Percentiles rank a stretch among this genome's conserved stretches.
Evolutionary conservation across 345 rosid species (phyloP).

Genomic region (Zanthoxylum bungeanum): DNA sequence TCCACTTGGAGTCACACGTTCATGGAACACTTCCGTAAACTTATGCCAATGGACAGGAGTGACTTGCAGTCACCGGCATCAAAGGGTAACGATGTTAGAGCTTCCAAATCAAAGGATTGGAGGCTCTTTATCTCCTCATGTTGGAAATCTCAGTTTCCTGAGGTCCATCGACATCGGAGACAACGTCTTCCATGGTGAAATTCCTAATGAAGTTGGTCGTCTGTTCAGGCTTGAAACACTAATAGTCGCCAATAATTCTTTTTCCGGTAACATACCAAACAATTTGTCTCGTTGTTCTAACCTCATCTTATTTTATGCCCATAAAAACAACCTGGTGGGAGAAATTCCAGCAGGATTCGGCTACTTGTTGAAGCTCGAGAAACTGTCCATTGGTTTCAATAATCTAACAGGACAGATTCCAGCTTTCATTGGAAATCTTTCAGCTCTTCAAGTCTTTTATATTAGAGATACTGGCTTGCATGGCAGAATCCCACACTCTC

Average conservation of each 20-base stretch:
- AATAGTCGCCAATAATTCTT: background rate
- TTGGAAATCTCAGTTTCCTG: background rate
- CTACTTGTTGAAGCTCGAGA: background rate
- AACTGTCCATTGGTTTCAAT: background rate
- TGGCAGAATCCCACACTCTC: constrained; percentile 13
- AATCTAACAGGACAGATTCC: constrained; percentile 12
- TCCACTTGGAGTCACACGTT: background rate
- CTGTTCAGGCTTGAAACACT: constrained; percentile 1
- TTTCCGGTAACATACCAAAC: constrained; percentile 8
- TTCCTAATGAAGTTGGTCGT: constrained; percentile 13
- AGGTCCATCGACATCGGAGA: background rate
- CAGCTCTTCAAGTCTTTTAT: background rate
- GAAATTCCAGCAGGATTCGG: constrained; percentile 1
- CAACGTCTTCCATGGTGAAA: constrained; percentile 3
- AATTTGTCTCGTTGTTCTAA: constrained; percentile 17
- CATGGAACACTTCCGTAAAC: background rate
- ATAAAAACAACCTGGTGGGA: background rate
- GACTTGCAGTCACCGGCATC: background rate
- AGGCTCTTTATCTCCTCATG: background rate
- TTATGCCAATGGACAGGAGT: background rate
- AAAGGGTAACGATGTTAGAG: background rate
- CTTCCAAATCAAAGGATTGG: background rate
- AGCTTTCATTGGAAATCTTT: constrained; percentile 13
- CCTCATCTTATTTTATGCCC: rapidly evolving
- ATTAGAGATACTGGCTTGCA: background rate